Evolutionary conservation across 495 filamentous ascomycete genomes (phyloP).

Genomic region (Podospora fimiseda): DNA sequence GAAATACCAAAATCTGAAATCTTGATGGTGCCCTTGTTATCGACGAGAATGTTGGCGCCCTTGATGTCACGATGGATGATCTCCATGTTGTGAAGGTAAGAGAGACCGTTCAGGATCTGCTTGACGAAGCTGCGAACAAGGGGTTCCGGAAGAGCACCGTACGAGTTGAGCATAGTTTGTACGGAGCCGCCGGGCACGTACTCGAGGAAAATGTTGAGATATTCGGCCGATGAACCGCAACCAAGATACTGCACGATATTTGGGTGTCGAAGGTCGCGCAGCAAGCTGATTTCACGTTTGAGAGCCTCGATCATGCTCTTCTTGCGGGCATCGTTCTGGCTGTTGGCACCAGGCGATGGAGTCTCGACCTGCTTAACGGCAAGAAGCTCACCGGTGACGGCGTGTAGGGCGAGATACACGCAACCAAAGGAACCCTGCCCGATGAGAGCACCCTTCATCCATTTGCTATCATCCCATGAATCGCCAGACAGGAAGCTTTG

Average conservation of each 20-base stretch:
- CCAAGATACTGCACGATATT: slow-evolving; percentile 99
- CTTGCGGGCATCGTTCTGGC: slow-evolving; percentile 79
- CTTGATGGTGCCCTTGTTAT: slow-evolving; percentile 98
- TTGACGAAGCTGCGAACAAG: slow-evolving; percentile 94
- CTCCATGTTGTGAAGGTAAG: slow-evolving; percentile 87
- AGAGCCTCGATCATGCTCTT: slow-evolving; percentile 96
- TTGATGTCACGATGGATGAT: slow-evolving; percentile 99
- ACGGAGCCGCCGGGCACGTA: slow-evolving; percentile 98
- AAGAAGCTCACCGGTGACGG: slow-evolving; percentile 94
- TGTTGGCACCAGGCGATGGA: slow-evolving; percentile 70
- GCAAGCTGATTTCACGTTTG: slow-evolving; percentile 89
- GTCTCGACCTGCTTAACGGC: slow-evolving; percentile 98
- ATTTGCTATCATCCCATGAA: slow-evolving; percentile 89
- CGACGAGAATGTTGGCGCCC: slow-evolving; percentile 96
- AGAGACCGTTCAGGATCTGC: slow-evolving; percentile 91
- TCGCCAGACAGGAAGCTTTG: slow-evolving; percentile 82
- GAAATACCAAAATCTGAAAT: slow-evolving; percentile 99
- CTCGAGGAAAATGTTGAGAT: slow-evolving; percentile 99
- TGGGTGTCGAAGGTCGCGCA: slow-evolving; percentile 88
- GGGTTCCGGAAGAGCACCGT: slow-evolving; percentile 88
- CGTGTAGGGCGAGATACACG: slow-evolving; percentile 93
- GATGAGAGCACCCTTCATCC: slow-evolving; percentile 98
- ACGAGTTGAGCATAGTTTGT: slow-evolving; percentile 95
- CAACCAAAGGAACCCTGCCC: slow-evolving; percentile 96
- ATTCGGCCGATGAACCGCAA: slow-evolving; percentile 79